Conservation (phyloP, 805 yeast genomes). For the Lipomyces sp. region DNA sequence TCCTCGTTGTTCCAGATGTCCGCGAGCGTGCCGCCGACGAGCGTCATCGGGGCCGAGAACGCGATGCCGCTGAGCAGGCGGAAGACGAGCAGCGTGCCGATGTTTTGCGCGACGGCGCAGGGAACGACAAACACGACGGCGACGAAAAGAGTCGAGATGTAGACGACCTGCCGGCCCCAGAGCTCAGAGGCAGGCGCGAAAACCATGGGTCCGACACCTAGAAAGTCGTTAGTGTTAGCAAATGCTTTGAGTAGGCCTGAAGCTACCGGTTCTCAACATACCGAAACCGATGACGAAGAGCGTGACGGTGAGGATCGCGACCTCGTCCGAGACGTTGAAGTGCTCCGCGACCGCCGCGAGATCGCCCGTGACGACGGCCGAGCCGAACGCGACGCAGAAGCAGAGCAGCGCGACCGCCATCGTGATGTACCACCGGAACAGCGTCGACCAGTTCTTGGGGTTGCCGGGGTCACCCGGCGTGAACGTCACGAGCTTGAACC, state of each 20-base stretch:
- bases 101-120: constrained; percentile 55
- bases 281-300: constrained; percentile 62
- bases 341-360: constrained; percentile 47
- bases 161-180: constrained; percentile 55
- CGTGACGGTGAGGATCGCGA: constrained; percentile 55
- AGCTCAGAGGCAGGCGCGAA: constrained; percentile 60
- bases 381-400: constrained; percentile 61
- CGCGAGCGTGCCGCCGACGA: constrained; percentile 74
- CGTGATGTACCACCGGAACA: constrained; percentile 57
- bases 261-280: not conserved
- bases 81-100: constrained; percentile 61
- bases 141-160: constrained; percentile 47
- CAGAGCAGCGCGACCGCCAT: constrained; percentile 53
- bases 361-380: constrained; percentile 67
- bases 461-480: constrained; percentile 33
- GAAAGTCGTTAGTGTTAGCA: not conserved
- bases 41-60: constrained; percentile 70
- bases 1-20: constrained; percentile 62
- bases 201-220: constrained; percentile 51
- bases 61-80: constrained; percentile 69
- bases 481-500: constrained; percentile 29
- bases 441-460: constrained; percentile 40
- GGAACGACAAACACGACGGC: constrained; percentile 51
- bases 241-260: constrained; percentile 19
- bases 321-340: constrained; percentile 55